These are phyloP conservation scores for Venturia asperata DNA, from an alignment of 2,329 filamentous ascomycete genomes.

Conservation along the genomic window DNA sequence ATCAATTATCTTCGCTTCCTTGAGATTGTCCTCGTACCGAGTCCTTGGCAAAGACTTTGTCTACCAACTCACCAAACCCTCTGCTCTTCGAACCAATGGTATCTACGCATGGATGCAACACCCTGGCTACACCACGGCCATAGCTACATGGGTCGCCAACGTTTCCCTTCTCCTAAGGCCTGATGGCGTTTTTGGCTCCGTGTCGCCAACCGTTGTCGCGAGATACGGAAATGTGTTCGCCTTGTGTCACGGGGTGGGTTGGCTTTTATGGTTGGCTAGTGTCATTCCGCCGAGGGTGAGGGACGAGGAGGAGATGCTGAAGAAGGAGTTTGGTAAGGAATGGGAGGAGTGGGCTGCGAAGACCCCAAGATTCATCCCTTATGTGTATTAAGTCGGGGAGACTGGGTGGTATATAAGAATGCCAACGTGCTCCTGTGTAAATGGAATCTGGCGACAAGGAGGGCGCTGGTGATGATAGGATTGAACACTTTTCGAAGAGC, in stretches of 20 bases:
- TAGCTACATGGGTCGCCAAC: slow-evolving; percentile 5
- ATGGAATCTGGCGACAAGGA: not conserved
- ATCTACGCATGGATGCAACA: slow-evolving; percentile 11
- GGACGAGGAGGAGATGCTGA: slow-evolving; percentile 14
- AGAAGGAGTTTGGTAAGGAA: slow-evolving; percentile 3
- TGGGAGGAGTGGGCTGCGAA: slow-evolving; percentile 3
- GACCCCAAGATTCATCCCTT: slow-evolving; percentile 9
- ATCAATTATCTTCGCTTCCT: not conserved
- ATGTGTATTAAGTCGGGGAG: not conserved
- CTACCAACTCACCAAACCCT: slow-evolving; percentile 7
- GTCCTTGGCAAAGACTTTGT: slow-evolving; percentile 10
- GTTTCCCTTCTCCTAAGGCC: not conserved
- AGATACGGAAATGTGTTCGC: slow-evolving; percentile 6
- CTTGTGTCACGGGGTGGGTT: not conserved
- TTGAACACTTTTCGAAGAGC: too few relatives aligned
- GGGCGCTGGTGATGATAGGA: too few relatives aligned
- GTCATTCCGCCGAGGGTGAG: slow-evolving; percentile 8
- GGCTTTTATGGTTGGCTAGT: not conserved
- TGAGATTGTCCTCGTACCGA: not conserved
- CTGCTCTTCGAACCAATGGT: not conserved
- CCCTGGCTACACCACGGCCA: not conserved
- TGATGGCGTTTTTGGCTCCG: not conserved
- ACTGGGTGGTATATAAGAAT: not conserved
- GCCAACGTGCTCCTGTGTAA: not conserved
- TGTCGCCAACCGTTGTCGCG: not conserved